Evolutionary conservation across 768 basidiomycete genomes (phyloP), one percentile per base, ranked within the genome.

Genomic region (Amanita rubescens): DNA sequence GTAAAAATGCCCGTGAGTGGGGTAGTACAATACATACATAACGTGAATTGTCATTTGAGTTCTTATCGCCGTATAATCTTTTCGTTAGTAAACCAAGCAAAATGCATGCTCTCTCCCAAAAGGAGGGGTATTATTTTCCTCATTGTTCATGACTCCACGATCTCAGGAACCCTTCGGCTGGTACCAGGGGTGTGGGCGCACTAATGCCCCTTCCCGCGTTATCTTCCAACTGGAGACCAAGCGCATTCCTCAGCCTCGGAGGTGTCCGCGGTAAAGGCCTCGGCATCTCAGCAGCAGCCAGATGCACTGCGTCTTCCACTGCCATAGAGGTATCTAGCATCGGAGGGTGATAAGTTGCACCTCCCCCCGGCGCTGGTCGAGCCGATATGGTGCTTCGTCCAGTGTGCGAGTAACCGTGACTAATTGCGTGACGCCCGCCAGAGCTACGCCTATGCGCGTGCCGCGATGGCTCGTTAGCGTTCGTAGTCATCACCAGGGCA

Each of bases 181-280:
- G 61, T 5, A 63, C 59, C 20, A 66, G 59, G 9, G 72, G 72
- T 19, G 65, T 69, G 1, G 71, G 72, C 5, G 70, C 68, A 42
- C 58, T 64, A 43, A 71, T 67, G 6, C 54, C 55, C 20, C 59
- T 47, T 0, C 62, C 37, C n/a, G 58, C 35, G 24, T 25, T 20
- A 14, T 42, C 49, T 33, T 60, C 57, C 34, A 69, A 48, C 37
- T 67, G 63, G 27, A 71, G 58, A 19, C 66, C 67, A 25, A 69
- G 61, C 12, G 67, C 65, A 56, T 70, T 67, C 12, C 63, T 44
- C 11, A 37, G 15, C 33, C 43, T 30, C 3, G 52, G 52, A 8
- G 52, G 52, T 12, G 52, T 53, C 42, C 22, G 45, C 8, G 42
- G 52, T 24, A 53, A 46, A 7, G 44, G 52, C 17, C 52, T 35